Percentiles rank a stretch among this genome's conserved stretches.
phyloP scores from a whole-genome alignment of 2,329 filamentous ascomycete genomes.

The Botrytis fragariae region DNA sequence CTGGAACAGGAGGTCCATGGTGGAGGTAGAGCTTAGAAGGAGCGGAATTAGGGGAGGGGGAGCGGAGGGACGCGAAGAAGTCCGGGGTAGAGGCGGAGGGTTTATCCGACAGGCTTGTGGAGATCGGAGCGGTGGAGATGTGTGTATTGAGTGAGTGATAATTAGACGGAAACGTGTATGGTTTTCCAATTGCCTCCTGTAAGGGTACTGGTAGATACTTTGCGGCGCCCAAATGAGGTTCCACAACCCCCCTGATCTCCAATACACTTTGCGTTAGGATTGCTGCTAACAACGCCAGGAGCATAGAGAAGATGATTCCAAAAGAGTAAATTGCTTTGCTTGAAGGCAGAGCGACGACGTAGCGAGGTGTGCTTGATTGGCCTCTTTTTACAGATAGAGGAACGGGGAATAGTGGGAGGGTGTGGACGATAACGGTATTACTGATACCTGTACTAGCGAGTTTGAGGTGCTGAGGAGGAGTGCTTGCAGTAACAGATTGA shows the following conservation, averaged over 20 bases:
- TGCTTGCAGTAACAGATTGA: slow-evolving; percentile 32
- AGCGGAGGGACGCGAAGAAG: slow-evolving; percentile 15
- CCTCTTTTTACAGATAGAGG: slow-evolving; percentile 34
- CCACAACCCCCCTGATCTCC: slow-evolving; percentile 34
- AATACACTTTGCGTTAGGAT: slow-evolving; percentile 36
- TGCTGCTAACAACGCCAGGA: slow-evolving; percentile 30
- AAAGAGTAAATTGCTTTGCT: slow-evolving; percentile 30
- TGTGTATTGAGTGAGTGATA: slow-evolving; percentile 7
- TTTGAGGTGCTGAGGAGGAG: slow-evolving; percentile 36
- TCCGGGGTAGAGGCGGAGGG: background rate
- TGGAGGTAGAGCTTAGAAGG: background rate
- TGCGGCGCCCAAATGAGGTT: slow-evolving; percentile 30
- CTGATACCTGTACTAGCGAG: slow-evolving; percentile 38
- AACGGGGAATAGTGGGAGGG: slow-evolving; percentile 38
- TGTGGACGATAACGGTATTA: slow-evolving; percentile 40
- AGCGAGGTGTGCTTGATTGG: slow-evolving; percentile 35
- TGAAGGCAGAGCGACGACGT: slow-evolving; percentile 37
- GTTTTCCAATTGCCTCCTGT: slow-evolving; percentile 33
- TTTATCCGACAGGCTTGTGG: background rate
- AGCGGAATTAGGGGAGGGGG: background rate
- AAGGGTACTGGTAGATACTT: slow-evolving; percentile 30
- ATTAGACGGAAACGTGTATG: slow-evolving; percentile 26
- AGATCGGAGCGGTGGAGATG: background rate
- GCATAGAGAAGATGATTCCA: slow-evolving; percentile 26
- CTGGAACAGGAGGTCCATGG: background rate